A percentile compares a stretch with the other conserved stretches of the same genome.
phyloP scores from a whole-genome alignment of 495 filamentous ascomycete genomes.

The Podospora tetraspora region DNA sequence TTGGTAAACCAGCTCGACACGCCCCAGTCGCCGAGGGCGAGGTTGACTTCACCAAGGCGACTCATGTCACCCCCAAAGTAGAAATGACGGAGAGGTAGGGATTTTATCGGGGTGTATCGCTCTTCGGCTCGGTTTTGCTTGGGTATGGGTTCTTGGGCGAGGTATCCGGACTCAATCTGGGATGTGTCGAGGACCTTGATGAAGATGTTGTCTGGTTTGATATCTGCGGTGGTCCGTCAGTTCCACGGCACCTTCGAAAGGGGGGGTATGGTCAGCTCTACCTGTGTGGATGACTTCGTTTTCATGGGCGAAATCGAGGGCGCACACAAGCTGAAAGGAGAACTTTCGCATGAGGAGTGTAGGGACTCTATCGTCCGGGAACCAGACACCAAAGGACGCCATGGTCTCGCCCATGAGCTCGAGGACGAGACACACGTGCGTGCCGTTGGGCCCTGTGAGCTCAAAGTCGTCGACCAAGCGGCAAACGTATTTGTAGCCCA shows the following conservation, averaged over 20 bases:
- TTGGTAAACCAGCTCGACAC: constrained; percentile 25
- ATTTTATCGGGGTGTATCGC: constrained; percentile 13
- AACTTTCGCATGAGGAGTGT: constrained; percentile 9
- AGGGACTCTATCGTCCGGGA: constrained; percentile 7
- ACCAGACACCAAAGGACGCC: constrained; percentile 7
- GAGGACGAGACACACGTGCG: constrained; percentile 46
- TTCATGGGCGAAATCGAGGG: constrained; percentile 14
- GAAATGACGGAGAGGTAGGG: neutral
- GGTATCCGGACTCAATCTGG: constrained; percentile 12
- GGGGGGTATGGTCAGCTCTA: neutral
- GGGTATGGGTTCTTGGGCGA: constrained; percentile 7
- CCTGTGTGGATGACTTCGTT: constrained; percentile 16
- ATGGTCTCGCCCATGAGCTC: constrained; percentile 39
- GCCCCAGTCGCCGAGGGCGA: constrained; percentile 30
- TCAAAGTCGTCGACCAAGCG: constrained; percentile 40
- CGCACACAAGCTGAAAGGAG: constrained; percentile 5
- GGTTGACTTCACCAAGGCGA: constrained; percentile 9
- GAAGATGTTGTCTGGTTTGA: constrained; percentile 21
- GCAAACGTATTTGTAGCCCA: constrained; percentile 29
- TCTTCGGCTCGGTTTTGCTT: constrained; percentile 15
- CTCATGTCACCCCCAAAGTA: constrained; percentile 12
- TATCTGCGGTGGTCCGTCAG: constrained; percentile 6
- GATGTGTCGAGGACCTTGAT: constrained; percentile 15
- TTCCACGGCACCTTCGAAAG: neutral
- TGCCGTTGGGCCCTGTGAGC: constrained; percentile 44